Percentiles rank a stretch among this genome's conserved stretches.
These are phyloP conservation scores for Hebeloma cylindrosporum DNA, from an alignment of 768 basidiomycete genomes.

Conservation along the genomic window DNA sequence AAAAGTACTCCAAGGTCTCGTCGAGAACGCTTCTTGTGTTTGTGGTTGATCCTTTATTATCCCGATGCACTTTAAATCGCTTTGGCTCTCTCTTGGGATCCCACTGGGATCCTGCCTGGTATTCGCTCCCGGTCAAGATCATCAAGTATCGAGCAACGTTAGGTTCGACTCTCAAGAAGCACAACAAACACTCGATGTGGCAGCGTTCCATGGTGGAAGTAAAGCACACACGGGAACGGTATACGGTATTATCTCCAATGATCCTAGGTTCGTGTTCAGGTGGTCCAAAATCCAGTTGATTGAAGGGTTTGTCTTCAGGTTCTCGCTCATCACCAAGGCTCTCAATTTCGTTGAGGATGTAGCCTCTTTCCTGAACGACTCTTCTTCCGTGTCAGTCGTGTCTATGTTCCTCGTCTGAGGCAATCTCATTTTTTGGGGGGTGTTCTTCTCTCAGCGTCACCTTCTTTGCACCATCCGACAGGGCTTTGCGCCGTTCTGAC, in stretches of 20 bases:
- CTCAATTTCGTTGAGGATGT: slow-evolving; percentile 41
- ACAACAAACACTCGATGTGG: slow-evolving; percentile 11
- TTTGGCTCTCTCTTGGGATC: slow-evolving; percentile 8
- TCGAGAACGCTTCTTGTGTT: no score
- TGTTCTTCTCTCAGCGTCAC: slow-evolving; percentile 40
- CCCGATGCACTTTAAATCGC: slow-evolving; percentile 10
- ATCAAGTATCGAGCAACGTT: not conserved
- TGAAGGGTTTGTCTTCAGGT: slow-evolving; percentile 24
- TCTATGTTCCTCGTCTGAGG: not conserved
- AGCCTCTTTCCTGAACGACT: slow-evolving; percentile 38
- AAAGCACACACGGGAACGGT: slow-evolving; percentile 14
- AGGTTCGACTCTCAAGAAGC: not conserved
- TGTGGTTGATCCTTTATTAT: not conserved
- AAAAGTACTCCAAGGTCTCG: no score
- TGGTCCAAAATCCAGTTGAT: not conserved
- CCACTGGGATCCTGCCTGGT: slow-evolving; percentile 4
- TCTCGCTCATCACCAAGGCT: slow-evolving; percentile 40
- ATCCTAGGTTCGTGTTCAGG: slow-evolving; percentile 18
- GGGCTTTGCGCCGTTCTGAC: slow-evolving; percentile 34
- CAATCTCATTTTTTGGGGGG: not conserved
- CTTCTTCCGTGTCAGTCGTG: slow-evolving; percentile 32
- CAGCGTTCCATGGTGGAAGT: not conserved
- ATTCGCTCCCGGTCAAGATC: not conserved
- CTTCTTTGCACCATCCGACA: slow-evolving; percentile 53
- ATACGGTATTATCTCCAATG: slow-evolving; percentile 21